Conservation (phyloP, 768 basidiomycete species). For the Candolleomyces aberdarensis region DNA sequence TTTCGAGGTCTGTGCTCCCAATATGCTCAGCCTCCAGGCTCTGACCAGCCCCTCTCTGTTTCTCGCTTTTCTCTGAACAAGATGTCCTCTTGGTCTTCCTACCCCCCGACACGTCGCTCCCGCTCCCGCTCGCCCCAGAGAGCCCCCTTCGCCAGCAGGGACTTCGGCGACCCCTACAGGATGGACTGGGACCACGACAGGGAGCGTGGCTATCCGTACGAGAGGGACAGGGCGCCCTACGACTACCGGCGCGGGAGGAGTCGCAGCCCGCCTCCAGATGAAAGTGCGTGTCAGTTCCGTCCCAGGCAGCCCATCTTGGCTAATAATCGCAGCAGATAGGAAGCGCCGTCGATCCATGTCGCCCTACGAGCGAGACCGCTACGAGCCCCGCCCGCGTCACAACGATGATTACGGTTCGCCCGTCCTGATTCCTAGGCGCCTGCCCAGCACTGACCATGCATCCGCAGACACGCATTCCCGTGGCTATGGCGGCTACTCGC, state of each 20-base stretch:
- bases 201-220: constrained; percentile 65
- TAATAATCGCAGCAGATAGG: constrained; percentile 43
- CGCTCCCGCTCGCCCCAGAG: constrained; percentile 81
- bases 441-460: constrained; percentile 11
- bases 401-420: constrained; percentile 76
- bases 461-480: constrained; percentile 63
- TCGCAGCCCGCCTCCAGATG: constrained; percentile 71
- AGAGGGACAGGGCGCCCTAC: constrained; percentile 65
- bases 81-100: constrained; percentile 75
- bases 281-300: constrained; percentile 39
- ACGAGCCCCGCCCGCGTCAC: constrained; percentile 80
- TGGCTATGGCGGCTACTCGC: constrained; percentile 53
- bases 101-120: constrained; percentile 77
- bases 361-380: constrained; percentile 81
- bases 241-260: constrained; percentile 76
- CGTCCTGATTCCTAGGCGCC: neutral
- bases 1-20: constrained; percentile 90
- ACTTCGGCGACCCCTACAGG: constrained; percentile 54
- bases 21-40: constrained; percentile 84
- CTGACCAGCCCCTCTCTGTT: constrained; percentile 57
- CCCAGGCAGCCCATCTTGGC: constrained; percentile 9
- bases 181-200: constrained; percentile 76
- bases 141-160: constrained; percentile 52
- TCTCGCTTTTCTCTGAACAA: constrained; percentile 42
- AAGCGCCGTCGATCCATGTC: constrained; percentile 81